Base-by-base conservation (phyloP, 345 rosid genomes). In the Nephelium lappaceum region DNA sequence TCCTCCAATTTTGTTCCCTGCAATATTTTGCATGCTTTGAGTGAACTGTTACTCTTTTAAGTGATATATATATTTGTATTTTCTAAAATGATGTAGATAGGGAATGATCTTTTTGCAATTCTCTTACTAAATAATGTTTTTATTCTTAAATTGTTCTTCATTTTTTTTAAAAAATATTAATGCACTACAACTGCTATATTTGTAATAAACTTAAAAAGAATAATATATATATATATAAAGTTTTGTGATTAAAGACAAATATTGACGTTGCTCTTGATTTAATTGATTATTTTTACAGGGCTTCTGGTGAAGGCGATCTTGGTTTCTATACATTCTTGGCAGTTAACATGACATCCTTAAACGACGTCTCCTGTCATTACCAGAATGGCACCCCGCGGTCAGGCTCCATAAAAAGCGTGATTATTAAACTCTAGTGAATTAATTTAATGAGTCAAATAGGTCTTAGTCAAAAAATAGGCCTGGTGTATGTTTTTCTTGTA, bases 281-380 rank as follows among this genome's bases (percentile, higher is more conserved):
- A n/a, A n/a, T 41, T 76, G 47, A 8, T 76, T 27, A 11, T 18
- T 71, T n/a, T 79, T 76, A 76, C 81, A 81, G 81, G 73, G 63
- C 51, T 45, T 84, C 74, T 73, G 84, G 78, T 79, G 87, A 8
- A 68, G 43, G 66, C 36, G 36, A 31, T 31, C 36, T 31, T 31
- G 36, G 36, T 31, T 31, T 31, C 36, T 2, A 31, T 31, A n/a
- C 65, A 66, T 27, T 8, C 42, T 36, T 43, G 39, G 39, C 11
- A 14, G 65, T 57, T 39, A 11, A 19, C 39, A 9, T 42, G 21
- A 51, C 24, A 51, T 25, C 69, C 77, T 14, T 57, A 64, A 71
- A 76, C 63, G 73, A 36, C 25, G 36, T 64, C 39, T 49, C 53
- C 14, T 11, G 53, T 49, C 18, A 49, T 41, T 3, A 41, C 43